Evolutionary conservation across 306 rosid genomes (phyloP), one percentile per base, ranked within the genome.

Genomic region (Fragaria nilgerrensis): DNA sequence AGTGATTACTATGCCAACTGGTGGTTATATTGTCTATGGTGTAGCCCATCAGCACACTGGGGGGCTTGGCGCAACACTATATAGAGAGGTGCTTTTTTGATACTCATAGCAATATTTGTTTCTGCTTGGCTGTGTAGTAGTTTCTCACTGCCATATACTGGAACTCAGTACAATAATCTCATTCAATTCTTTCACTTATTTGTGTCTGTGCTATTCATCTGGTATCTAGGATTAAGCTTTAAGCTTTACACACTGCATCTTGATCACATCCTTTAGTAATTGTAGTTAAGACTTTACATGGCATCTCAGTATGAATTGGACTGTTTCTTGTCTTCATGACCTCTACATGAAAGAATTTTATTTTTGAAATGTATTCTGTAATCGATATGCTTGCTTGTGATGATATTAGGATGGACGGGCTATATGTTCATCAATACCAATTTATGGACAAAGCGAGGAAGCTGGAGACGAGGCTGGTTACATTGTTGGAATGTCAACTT

Each of bases 11-110:
- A 32, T 89, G 66, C 82, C 85, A 68, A 68, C 27, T 6, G 89
- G 87, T 66, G 97, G 97, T 19, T 91, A 82, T 79, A 59, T 93
- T 14, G 39, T 93, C 76, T 91, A 93, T 64, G 96, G 88, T 79
- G 90, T 78, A 67, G 96, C 93, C 72, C 98, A 93, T 81, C 98
- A 91, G 55, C 98, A 93, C 83, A 71, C 88, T 2, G 96, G 96
- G 16, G 98, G 90, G 49, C 48, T 27, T 7, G 96, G 93, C 47
- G 71, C 93, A 52, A 80, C 88, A 58, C 79, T 93, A 13, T 91
- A 89, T 72, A 83, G 97, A 86, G 83, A 89, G 92, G 98, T 90
- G 58, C 77, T 61, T 37, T 68, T 29, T 49, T 58, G 48, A 17
- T 19, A 52, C 43, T 32, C 19, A 7, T 6, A 39, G n/a, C 39